These are phyloP conservation scores for Tripterygium wilfordii DNA, from an alignment of 177 flowering plant species.

Conservation along the genomic window DNA sequence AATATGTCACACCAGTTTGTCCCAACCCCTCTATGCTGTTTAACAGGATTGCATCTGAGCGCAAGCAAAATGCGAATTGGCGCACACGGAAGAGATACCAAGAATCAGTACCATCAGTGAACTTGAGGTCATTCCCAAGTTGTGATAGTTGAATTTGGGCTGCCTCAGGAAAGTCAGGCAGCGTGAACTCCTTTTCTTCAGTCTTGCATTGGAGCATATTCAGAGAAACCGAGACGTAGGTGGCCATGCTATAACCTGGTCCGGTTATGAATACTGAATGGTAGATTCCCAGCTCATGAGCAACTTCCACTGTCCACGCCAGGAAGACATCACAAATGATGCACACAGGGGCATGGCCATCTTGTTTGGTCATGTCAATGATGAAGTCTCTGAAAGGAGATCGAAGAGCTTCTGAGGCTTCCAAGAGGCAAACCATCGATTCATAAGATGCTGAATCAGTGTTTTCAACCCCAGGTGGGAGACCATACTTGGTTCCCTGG, in stretches of 20 bases:
- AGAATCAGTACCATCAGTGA: conserved; percentile 4
- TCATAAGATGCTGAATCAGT: neutral
- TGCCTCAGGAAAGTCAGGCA: conserved; percentile 13
- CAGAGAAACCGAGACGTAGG: conserved; percentile 4
- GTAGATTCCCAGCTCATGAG: conserved; percentile 4
- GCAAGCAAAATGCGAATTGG: neutral
- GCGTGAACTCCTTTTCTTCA: conserved; percentile 1
- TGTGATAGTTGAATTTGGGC: conserved; percentile 6
- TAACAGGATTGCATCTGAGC: conserved; percentile 17
- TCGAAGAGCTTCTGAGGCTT: conserved; percentile 12
- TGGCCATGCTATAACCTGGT: neutral
- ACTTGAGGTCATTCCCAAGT: neutral
- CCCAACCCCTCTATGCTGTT: conserved; percentile 19
- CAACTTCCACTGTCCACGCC: conserved; percentile 6
- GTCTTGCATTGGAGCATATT: neutral
- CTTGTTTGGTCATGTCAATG: neutral
- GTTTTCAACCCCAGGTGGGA: conserved; percentile 16
- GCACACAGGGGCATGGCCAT: neutral
- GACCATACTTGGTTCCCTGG: conserved; percentile 14
- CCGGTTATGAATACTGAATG: conserved; percentile 3
- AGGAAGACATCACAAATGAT: conserved; percentile 7
- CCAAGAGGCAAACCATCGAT: conserved; percentile 5
- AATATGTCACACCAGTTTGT: conserved; percentile 10
- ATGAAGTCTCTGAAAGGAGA: conserved; percentile 13
- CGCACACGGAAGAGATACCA: neutral